phyloP scores from a whole-genome alignment of 345 rosid genomes.

The Dimocarpus longan region DNA sequence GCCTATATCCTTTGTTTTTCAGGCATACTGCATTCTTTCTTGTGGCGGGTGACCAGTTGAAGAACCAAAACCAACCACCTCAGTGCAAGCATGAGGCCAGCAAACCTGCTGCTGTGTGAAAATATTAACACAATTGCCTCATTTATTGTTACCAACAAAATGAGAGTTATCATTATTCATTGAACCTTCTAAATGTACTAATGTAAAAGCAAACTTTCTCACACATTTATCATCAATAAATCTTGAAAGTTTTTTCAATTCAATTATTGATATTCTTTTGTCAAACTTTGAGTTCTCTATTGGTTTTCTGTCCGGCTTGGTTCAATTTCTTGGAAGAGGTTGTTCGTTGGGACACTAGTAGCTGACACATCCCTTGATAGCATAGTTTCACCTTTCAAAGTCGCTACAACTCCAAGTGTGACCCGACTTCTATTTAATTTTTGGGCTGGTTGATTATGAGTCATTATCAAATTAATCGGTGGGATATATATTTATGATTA shows the following conservation, averaged over 20 bases:
- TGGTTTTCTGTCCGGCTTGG: background rate
- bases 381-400: background rate
- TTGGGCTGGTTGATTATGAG: background rate
- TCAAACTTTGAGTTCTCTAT: background rate
- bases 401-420: background rate
- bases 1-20: constrained; percentile 14
- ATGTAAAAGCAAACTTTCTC: constrained; percentile 1
- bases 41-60: constrained; percentile 89
- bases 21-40: constrained; percentile 95
- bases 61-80: constrained; percentile 51
- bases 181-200: background rate
- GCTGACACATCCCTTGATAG: background rate
- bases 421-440: background rate
- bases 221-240: constrained; percentile 11
- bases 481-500: background rate
- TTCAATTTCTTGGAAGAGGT: background rate
- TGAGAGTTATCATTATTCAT: background rate
- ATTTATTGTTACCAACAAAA: background rate
- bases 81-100: constrained; percentile 52
- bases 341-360: constrained; percentile 7
- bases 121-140: constrained; percentile 8
- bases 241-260: background rate
- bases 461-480: background rate
- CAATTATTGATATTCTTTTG: background rate
- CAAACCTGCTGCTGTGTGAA: constrained; percentile 39